phyloP scores from a whole-genome alignment of 2,329 filamentous ascomycete genomes.

The Davidsoniella australis region DNA sequence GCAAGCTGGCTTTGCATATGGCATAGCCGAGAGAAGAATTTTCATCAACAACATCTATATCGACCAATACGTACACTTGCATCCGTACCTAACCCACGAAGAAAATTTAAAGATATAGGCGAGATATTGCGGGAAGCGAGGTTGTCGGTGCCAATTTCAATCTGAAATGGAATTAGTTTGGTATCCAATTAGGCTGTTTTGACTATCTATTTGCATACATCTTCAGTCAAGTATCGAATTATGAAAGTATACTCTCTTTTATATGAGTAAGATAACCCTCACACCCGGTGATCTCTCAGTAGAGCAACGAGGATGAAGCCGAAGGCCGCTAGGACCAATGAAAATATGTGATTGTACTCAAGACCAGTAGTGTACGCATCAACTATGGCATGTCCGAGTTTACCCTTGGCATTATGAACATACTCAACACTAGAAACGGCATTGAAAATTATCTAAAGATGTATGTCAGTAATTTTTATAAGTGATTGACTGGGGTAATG shows the following conservation, averaged over 20 bases:
- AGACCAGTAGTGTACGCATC: constrained; percentile 21
- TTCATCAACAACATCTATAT: too few species aligned
- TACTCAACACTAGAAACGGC: constrained; percentile 21
- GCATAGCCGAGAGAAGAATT: too few species aligned
- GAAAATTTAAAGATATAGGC: not conserved
- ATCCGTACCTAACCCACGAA: not conserved
- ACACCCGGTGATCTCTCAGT: constrained; percentile 17
- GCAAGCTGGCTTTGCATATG: too few species aligned
- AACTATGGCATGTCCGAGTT: constrained; percentile 18
- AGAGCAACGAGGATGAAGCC: constrained; percentile 17
- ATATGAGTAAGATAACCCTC: not conserved
- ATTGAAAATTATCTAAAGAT: constrained; percentile 18
- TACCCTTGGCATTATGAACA: constrained; percentile 16
- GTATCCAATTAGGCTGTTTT: not conserved
- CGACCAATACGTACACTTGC: too few species aligned
- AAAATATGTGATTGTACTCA: constrained; percentile 21
- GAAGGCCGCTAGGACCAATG: constrained; percentile 17
- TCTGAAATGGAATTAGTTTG: not conserved
- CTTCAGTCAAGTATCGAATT: not conserved
- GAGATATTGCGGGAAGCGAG: not conserved
- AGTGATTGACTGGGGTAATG: not conserved
- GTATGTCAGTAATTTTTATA: not conserved
- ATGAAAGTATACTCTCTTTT: not conserved
- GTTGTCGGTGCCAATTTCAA: not conserved
- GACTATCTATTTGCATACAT: not conserved